Evolutionary conservation across 306 rosid genomes (phyloP).

Genomic region (Fragaria iinumae): DNA sequence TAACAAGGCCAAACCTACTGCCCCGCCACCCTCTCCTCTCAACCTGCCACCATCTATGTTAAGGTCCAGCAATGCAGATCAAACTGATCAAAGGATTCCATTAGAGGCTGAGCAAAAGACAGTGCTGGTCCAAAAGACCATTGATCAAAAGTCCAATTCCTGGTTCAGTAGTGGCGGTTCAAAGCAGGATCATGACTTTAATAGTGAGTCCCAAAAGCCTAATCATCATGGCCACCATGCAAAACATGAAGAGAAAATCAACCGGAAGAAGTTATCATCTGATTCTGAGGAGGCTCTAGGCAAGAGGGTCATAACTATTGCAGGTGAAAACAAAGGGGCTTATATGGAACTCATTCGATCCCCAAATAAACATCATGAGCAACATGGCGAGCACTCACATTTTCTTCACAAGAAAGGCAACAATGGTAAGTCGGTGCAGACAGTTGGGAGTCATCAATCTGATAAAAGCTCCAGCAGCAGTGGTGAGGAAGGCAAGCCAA

Average conservation of each 20-base stretch:
- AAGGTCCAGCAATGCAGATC: constrained; percentile 22
- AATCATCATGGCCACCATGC: constrained; percentile 4
- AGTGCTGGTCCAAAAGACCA: constrained; percentile 56
- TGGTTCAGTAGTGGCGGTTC: constrained; percentile 22
- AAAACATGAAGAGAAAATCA: constrained; percentile 35
- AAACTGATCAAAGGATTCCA: constrained; percentile 37
- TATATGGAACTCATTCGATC: constrained; percentile 49
- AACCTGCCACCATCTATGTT: constrained; percentile 55
- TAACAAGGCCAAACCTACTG: constrained; percentile 10
- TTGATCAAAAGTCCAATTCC: constrained; percentile 34
- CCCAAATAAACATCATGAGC: constrained; percentile 34
- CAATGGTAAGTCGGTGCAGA: neutral
- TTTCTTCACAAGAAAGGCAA: constrained; percentile 36
- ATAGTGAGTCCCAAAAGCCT: constrained; percentile 20
- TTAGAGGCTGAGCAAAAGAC: constrained; percentile 62
- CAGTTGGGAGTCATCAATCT: constrained; percentile 13
- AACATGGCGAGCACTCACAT: constrained; percentile 16
- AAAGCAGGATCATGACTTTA: constrained; percentile 15
- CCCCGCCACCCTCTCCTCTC: constrained; percentile 65
- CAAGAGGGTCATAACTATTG: constrained; percentile 52
- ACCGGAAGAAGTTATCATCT: constrained; percentile 13
- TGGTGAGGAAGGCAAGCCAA: constrained; percentile 30
- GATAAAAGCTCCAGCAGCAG: constrained; percentile 24
- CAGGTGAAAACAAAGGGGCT: constrained; percentile 87
- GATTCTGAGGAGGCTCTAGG: constrained; percentile 34